Conservation (phyloP, 1,139 yeast genomes). For the Lodderomyces metapsilosis region DNA sequence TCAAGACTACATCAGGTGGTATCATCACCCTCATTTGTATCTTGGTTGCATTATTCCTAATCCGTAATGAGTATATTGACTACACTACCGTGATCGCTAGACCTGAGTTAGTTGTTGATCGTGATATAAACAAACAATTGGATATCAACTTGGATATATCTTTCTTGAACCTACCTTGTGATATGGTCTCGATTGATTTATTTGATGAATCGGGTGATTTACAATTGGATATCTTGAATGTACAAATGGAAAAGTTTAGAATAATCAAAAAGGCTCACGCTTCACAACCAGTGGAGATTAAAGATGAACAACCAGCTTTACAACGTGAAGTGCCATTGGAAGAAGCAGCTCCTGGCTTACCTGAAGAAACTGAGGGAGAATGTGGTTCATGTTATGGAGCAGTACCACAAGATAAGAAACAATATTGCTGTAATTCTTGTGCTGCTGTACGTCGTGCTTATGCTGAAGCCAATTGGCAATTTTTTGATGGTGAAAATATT, state of each 20-base stretch:
- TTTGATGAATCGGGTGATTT: conserved; percentile 87
- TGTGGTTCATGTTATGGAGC: conserved; percentile 96
- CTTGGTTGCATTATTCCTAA: conserved; percentile 57
- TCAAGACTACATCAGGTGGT: conserved; percentile 89
- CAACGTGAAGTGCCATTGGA: conserved; percentile 28
- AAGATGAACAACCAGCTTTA: conserved; percentile 30
- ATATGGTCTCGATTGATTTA: conserved; percentile 42
- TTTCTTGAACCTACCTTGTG: conserved; percentile 86
- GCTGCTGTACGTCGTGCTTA: conserved; percentile 79
- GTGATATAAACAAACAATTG: conserved; percentile 73
- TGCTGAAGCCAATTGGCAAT: conserved; percentile 78
- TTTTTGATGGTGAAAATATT: conserved; percentile 80
- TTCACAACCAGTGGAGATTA: conserved; percentile 18
- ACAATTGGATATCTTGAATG: conserved; percentile 66
- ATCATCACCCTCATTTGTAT: conserved; percentile 74
- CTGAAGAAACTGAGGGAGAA: conserved; percentile 31
- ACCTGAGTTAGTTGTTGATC: conserved; percentile 87
- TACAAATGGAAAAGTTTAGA: conserved; percentile 72
- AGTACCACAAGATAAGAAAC: conserved; percentile 58
- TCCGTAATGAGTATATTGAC: conserved; percentile 73
- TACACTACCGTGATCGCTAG: conserved; percentile 65
- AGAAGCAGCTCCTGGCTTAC: conserved; percentile 35
- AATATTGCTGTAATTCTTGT: conserved; percentile 83
- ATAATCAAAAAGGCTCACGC: conserved; percentile 37
- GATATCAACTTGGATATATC: conserved; percentile 79